Evolutionary conservation across 202 grass and related monocot species (phyloP), one percentile per base, ranked within the genome.

Genomic region (Brachypodium distachyon): DNA sequence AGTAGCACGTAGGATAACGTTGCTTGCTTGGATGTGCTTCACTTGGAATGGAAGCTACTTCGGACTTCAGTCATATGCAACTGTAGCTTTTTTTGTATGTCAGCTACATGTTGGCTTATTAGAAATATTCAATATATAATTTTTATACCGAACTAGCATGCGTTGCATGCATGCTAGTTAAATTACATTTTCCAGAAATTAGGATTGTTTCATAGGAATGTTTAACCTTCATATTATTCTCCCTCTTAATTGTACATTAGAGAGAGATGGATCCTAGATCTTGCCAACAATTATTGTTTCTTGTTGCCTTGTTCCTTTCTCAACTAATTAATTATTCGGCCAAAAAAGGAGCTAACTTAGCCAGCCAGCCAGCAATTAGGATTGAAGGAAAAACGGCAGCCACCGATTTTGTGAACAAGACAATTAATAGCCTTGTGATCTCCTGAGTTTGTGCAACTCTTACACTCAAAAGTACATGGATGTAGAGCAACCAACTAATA

Each of bases 11-110:
- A 46, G 9, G 31, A 11, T 33, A 9, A 17, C 48, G 32, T 8
- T 58, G 33, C 12, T 68, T 58, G 38, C 57, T 79, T 73, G 23
- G 44, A 27, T 52, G 74, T 61, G 42, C 73, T 67, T 87, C 85
- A 78, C 85, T 79, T 79, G 12, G 19, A 55, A 79, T 4, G 42
- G 52, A 83, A 87, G 85, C 57, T 69, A 40, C 44, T 81, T 86
- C 73, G 36, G 48, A 25, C 58, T 87, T 87, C 74, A 39, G 33
- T 70, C 80, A 68, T 73, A 40, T 26, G 58, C 39, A 68, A 83
- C 59, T 53, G 68, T 39, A 27, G 1, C 8, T n/a, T n/a, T n/a
- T n/a, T n/a, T n/a, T n/a, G n/a, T n/a, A n/a, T n/a, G n/a, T n/a
- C n/a, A n/a, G n/a, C n/a, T n/a, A n/a, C n/a, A n/a, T n/a, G n/a